These are phyloP conservation scores for Cymbopogon citratus DNA, from an alignment of 176 grass and related monocot species.

Conservation along the genomic window DNA sequence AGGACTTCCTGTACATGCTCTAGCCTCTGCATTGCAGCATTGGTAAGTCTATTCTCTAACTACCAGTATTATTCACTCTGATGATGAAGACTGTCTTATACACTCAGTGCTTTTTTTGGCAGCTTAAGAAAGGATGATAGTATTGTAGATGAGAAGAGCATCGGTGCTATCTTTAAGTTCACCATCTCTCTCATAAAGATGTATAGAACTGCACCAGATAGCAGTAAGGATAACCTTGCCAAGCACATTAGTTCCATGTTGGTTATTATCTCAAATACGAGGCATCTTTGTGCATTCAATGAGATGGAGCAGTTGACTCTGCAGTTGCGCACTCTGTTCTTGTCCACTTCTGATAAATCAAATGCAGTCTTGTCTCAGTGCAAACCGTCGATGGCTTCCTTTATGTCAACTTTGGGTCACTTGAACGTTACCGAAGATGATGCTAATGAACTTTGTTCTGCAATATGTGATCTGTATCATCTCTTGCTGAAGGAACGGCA, in stretches of 20 bases:
- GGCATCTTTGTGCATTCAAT: conserved; percentile 49
- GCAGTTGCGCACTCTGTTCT: conserved; percentile 52
- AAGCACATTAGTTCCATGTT: conserved; percentile 58
- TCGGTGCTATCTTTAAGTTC: conserved; percentile 54
- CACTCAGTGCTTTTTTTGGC: conserved; percentile 10
- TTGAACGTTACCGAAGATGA: conserved; percentile 62
- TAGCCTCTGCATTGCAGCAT: conserved; percentile 66
- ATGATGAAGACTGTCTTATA: conserved; percentile 22
- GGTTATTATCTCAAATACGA: conserved; percentile 67
- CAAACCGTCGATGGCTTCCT: conserved; percentile 69
- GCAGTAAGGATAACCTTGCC: conserved; percentile 39
- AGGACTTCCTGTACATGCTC: conserved; percentile 76
- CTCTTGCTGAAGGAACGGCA: conserved; percentile 65
- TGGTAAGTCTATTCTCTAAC: conserved; percentile 45
- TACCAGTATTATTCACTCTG: conserved; percentile 17
- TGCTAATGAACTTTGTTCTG: conserved; percentile 41
- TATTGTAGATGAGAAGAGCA: conserved; percentile 47
- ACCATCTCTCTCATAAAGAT: conserved; percentile 50
- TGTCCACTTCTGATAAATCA: conserved; percentile 27
- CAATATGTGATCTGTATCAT: conserved; percentile 68
- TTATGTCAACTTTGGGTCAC: conserved; percentile 71
- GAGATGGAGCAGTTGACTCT: conserved; percentile 62
- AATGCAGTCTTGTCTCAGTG: conserved; percentile 50
- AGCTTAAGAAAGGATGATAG: conserved; percentile 52
- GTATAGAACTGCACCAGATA: conserved; percentile 47